Base-by-base conservation (phyloP, 192 early-diverging fungal genomes). In the Coemansia biformis region DNA sequence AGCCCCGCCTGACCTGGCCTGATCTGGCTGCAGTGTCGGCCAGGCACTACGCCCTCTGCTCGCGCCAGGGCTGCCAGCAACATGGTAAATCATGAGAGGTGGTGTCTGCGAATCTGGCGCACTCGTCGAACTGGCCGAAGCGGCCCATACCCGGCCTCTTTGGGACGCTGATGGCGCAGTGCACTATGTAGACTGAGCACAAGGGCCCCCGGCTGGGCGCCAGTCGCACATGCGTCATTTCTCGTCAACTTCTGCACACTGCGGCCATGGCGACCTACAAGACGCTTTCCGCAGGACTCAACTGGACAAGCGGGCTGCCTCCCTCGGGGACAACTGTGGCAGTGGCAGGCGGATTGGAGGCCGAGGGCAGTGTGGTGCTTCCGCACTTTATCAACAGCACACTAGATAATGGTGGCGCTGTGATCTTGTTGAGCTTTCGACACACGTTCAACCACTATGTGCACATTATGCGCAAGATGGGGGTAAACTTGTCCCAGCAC, bases 381-480 rank as follows among this genome's bases (percentile, higher is more conserved):
- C 65, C 65, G 15, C 65, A 68, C 28, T 68, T 61, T 31, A 24
- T 47, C 24, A 26, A 6, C 24, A 26, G 24, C 24, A 26, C 24
- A 6, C 24, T 26, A 6, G 24, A 26, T 6, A 6, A 6, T 0
- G 28, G 37, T 13, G 29, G 38, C 26, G 39, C 19, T 28, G 10
- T 51, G 19, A 18, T 54, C 26, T 43, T 26, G 24, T 6, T 26
- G 24, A 60, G 57, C 14, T 59, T 72, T 19, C 46, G 47, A 5
- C 61, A 65, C 15, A 64, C 68, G 2, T 46, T 48, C 44, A 72
- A 46, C 53, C 61, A 72, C 51, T 72, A 72, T 42, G 42, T 61
- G 41, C 68, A 72, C 42, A 64, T 72, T 4, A 47, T 72, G 52
- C 68, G 61, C 38, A 72, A 72, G 41, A 60, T 59, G 53, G 68